phyloP scores from a whole-genome alignment of 2,329 filamentous ascomycete genomes.

The Cladophialophora psammophila region DNA sequence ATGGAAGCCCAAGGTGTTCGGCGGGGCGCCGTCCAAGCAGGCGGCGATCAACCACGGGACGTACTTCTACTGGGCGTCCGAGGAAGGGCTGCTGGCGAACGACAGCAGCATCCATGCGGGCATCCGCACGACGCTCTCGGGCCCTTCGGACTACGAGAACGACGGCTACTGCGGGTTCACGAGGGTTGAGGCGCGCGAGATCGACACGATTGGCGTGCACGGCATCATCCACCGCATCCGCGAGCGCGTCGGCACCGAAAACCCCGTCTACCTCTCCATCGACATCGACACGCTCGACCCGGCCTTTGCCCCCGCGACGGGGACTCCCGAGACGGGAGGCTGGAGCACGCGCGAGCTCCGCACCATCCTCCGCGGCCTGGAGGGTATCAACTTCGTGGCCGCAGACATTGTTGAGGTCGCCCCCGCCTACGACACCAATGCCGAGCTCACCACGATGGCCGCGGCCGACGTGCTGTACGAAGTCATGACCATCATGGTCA shows the following conservation, averaged over 20 bases:
- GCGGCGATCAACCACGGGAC: conserved; percentile 86
- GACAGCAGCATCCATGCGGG: conserved; percentile 88
- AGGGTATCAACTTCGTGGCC: conserved; percentile 64
- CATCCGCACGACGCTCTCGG: conserved; percentile 81
- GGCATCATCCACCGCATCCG: conserved; percentile 82
- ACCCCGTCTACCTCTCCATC: conserved; percentile 80
- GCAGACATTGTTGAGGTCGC: conserved; percentile 70
- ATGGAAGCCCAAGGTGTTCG: conserved; percentile 86
- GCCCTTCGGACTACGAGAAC: conserved; percentile 81
- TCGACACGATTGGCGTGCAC: conserved; percentile 71
- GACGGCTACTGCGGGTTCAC: conserved; percentile 85
- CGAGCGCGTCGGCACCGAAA: conserved; percentile 73
- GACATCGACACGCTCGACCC: conserved; percentile 91
- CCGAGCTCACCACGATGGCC: conserved; percentile 63
- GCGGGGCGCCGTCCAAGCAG: conserved; percentile 76
- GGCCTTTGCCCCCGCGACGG: conserved; percentile 66
- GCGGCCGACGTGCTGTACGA: conserved; percentile 72
- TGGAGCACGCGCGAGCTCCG: conserved; percentile 68
- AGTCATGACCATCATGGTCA: conserved; percentile 82
- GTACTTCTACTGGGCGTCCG: conserved; percentile 83
- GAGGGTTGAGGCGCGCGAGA: conserved; percentile 77
- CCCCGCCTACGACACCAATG: conserved; percentile 67
- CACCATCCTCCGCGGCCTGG: conserved; percentile 66
- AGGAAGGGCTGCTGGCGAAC: conserved; percentile 79
- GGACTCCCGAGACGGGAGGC: conserved; percentile 67